These are phyloP conservation scores for Leccinum fallax DNA, from an alignment of 1,284 basidiomycete species.

Conservation along the genomic window DNA sequence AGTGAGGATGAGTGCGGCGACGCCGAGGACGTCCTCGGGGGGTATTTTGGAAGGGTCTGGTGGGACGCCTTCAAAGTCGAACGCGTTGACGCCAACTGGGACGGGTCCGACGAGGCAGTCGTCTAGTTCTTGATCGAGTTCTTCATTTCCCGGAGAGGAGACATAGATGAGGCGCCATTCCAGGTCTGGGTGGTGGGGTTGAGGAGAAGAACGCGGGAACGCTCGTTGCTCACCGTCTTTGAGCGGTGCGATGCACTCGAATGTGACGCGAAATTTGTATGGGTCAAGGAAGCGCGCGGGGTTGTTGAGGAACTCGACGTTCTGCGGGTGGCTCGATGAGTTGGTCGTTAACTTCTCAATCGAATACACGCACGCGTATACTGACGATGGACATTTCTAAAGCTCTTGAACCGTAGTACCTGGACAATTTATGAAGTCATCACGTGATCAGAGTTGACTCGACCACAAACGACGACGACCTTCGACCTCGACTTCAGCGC, in stretches of 20 bases:
- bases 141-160: conserved; percentile 89
- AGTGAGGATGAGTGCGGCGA: conserved; percentile 91
- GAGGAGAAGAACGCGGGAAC: not conserved
- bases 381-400: conserved; percentile 65
- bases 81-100: conserved; percentile 92
- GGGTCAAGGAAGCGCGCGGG: conserved; percentile 89
- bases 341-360: not conserved
- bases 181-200: conserved; percentile 62
- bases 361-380: conserved; percentile 49
- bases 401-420: too few species aligned
- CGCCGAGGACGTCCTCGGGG: conserved; percentile 82
- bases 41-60: conserved; percentile 80
- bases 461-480: not conserved
- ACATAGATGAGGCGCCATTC: conserved; percentile 99
- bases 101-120: conserved; percentile 96
- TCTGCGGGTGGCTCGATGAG: conserved; percentile 42
- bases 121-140: conserved; percentile 95
- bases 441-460: conserved; percentile 15
- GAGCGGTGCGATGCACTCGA: conserved; percentile 94
- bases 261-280: conserved; percentile 95
- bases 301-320: conserved; percentile 91
- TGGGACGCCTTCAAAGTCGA: conserved; percentile 88
- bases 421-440: too few species aligned
- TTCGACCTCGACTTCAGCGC: too few species aligned
- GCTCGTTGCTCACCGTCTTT: conserved; percentile 67